These are phyloP conservation scores for Candida labiduridarum DNA, from an alignment of 1,139 yeast genomes.

Conservation along the genomic window DNA sequence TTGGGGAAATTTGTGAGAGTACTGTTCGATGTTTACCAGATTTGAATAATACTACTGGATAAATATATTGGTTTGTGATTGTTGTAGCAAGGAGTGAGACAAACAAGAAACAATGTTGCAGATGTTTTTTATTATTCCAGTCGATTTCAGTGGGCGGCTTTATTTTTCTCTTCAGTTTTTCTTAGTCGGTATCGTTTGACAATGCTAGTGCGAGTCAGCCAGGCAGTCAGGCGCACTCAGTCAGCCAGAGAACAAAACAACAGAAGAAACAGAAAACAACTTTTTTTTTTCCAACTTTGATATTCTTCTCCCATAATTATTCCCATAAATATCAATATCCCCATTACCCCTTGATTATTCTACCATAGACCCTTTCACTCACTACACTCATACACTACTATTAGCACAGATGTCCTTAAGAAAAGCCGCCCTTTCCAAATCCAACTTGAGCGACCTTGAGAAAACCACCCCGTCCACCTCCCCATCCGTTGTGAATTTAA, in stretches of 20 bases:
- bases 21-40: too few species aligned
- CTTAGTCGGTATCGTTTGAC: not conserved
- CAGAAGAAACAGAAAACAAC: not conserved
- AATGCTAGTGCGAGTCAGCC: not conserved
- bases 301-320: not conserved
- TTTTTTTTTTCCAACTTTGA: not conserved
- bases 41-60: too few species aligned
- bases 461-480: not conserved
- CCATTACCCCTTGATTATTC: not conserved
- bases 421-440: constrained; percentile 1
- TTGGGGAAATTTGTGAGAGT: too few species aligned
- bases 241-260: not conserved
- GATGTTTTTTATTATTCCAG: too few species aligned
- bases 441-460: not conserved
- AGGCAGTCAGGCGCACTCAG: too few species aligned
- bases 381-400: not conserved
- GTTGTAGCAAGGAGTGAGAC: too few species aligned
- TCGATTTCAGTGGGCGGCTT: too few species aligned
- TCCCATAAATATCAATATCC: not conserved
- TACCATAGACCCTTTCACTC: not conserved
- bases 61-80: too few species aligned
- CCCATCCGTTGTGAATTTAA: constrained; percentile 39
- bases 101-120: too few species aligned
- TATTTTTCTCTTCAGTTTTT: not conserved
- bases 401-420: not conserved